Evolutionary conservation across 345 rosid genomes (phyloP), one percentile per base, ranked within the genome.

Genomic region (Syzygium aqueum): DNA sequence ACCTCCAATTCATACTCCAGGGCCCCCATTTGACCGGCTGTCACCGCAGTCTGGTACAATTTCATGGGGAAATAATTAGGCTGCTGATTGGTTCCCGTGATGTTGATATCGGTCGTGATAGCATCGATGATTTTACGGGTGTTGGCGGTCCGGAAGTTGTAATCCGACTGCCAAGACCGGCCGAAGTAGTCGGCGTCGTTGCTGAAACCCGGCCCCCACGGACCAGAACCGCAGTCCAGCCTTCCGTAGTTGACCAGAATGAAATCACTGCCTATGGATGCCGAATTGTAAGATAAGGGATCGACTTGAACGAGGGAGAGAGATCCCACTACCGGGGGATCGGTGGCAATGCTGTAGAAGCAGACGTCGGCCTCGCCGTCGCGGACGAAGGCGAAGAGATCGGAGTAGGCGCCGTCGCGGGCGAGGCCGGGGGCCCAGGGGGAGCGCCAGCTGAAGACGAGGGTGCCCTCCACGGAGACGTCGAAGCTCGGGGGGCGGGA

Each of bases 61-160:
- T 96, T 98, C 99, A 94, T 90, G 22, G 99, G 99, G 83, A 95
- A 96, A 89, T 94, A 96, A 90, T 96, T 98, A 16, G 99, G 99
- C 15, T 92, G 89, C 92, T 92, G 93, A 85, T 92, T 89, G 21
- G 92, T 86, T 9, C 93, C 93, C 8, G 90, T 84, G 73, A 98
- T 94, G 3, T 53, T 91, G 89, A 90, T 92, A 25, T 82, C 14
- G 19, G 98, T 95, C 1, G 95, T 86, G 30, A 96, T 10, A 40
- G 92, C 86, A 40, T 90, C 87, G 40, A 91, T 87, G n/a, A 91
- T 84, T 40, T 86, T 63, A 22, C 57, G 84, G 13, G 94, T 89
- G 33, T 61, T 84, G 0, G 82, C 87, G 2, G 94, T 87, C 12
- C 93, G 94, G 85, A 89, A 91, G 0, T 77, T 90, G 49, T 87